Conservation (phyloP, 495 filamentous ascomycete species). For the Chaetomium fimeti region DNA sequence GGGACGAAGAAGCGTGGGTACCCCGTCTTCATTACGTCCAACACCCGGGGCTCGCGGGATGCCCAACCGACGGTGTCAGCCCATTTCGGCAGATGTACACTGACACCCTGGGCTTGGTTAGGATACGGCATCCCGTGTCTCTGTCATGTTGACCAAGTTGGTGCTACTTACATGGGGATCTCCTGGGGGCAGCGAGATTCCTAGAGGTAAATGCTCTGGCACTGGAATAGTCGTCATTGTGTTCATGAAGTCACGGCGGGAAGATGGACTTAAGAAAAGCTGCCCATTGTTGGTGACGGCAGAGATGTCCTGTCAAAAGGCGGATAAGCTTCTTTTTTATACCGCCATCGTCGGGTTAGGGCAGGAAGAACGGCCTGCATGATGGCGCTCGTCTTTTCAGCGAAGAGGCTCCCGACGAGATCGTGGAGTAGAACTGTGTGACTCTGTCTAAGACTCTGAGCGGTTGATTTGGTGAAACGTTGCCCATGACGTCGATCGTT, state of each 20-base stretch:
- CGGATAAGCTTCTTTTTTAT: no score
- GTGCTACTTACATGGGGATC: conserved; percentile 26
- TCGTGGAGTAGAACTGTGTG: no score
- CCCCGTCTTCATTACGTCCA: conserved; percentile 29
- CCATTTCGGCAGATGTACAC: conserved; percentile 36
- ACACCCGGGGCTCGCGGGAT: conserved; percentile 22
- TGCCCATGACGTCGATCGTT: no score
- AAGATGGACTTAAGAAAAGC: no score
- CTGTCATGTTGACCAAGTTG: background rate
- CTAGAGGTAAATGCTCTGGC: conserved; percentile 21
- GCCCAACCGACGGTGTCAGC: conserved; percentile 34
- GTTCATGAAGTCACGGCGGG: background rate
- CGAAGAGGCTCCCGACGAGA: no score
- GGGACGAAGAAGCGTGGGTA: conserved; percentile 36
- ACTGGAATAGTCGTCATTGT: conserved; percentile 5
- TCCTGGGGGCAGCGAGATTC: conserved; percentile 20
- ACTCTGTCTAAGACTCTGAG: no score
- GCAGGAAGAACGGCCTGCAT: no score
- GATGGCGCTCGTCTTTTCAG: no score
- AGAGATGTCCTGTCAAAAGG: no score
- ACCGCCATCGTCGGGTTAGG: no score
- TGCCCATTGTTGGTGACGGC: no score
- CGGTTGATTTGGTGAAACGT: no score
- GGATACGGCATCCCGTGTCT: background rate
- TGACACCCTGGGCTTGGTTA: conserved; percentile 25